phyloP scores from a whole-genome alignment of 768 basidiomycete species.

The Boletellus ananiceps region DNA sequence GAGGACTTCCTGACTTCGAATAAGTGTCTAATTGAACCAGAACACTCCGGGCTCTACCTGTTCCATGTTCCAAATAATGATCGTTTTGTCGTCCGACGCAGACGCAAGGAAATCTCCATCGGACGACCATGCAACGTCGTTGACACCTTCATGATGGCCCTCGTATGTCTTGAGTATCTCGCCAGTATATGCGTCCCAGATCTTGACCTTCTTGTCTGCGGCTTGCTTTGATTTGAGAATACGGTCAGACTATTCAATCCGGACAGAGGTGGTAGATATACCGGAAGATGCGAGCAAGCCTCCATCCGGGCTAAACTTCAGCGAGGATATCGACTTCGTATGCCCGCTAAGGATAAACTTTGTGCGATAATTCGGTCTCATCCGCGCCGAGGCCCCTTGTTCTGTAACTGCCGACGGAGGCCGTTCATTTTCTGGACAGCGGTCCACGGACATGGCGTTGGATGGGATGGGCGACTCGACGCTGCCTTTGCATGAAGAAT shows the following conservation, averaged over 20 bases:
- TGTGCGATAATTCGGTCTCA: conserved; percentile 50
- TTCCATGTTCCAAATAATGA: conserved; percentile 81
- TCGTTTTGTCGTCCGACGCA: conserved; percentile 89
- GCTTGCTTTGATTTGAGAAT: conserved; percentile 50
- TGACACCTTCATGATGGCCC: conserved; percentile 80
- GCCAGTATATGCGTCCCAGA: conserved; percentile 74
- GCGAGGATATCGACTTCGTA: conserved; percentile 70
- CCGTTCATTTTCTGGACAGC: background rate
- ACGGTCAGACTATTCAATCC: conserved; percentile 14
- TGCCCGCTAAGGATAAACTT: conserved; percentile 77
- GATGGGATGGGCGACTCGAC: conserved; percentile 4
- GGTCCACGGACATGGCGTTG: conserved; percentile 10
- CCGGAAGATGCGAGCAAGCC: conserved; percentile 77
- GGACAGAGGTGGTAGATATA: conserved; percentile 36
- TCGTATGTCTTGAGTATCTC: conserved; percentile 66
- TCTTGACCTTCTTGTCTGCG: conserved; percentile 77
- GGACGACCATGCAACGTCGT: conserved; percentile 84
- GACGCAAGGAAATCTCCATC: conserved; percentile 83
- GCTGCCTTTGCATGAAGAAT: background rate
- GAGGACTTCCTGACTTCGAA: conserved; percentile 42
- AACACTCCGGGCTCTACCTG: conserved; percentile 36
- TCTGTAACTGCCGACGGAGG: conserved; percentile 1
- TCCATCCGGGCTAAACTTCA: conserved; percentile 90
- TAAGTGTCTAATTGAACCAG: conserved; percentile 1
- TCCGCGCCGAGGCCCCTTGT: conserved; percentile 1